Evolutionary conservation across 345 rosid genomes (phyloP), one percentile per base, ranked within the genome.

Genomic region (Lumnitzera racemosa): DNA sequence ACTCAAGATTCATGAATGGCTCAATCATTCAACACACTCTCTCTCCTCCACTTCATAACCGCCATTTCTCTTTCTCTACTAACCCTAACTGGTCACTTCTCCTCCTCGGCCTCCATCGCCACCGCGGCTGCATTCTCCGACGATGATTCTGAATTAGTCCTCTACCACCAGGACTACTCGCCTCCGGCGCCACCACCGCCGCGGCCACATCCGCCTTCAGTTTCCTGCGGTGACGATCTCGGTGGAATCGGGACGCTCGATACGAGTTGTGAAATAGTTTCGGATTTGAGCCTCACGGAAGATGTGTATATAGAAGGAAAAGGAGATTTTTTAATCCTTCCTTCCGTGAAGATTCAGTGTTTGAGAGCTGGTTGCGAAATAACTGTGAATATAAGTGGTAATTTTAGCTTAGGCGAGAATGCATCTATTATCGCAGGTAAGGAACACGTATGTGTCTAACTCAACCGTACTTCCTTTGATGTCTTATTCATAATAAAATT

Each of bases 141-240:
- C 56, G 49, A 69, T 43, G 78, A 69, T 61, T 78, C 80, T 52
- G 89, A 76, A 73, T 63, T 79, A 13, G 67, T 67, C 61, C 63
- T 83, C 55, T 84, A 75, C 66, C 90, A 84, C 61, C 97, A 87
- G 76, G 99, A 94, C 68, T 94, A 94, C 80, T 84, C 99, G 0
- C 99, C 99, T 1, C 97, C 97, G 9, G 76, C 99, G 23, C 99
- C 99, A 5, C 97, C 97, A 0, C 99, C 99, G 0, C 97, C 97
- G 17, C 97, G 95, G 3, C 97, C 99, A 24, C 97, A 83, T 59
- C 81, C 91, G 27, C 99, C 97, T 13, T 83, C 97, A 12, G 89
- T 84, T 2, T 90, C 98, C 0, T 95, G 99, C 73, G 64, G 53
- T 23, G 99, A 86, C 12, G 97, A 95, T 81, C 96, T 95, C 8